These are phyloP conservation scores for Lentinula boryana DNA, from an alignment of 768 basidiomycete genomes.

Conservation along the genomic window DNA sequence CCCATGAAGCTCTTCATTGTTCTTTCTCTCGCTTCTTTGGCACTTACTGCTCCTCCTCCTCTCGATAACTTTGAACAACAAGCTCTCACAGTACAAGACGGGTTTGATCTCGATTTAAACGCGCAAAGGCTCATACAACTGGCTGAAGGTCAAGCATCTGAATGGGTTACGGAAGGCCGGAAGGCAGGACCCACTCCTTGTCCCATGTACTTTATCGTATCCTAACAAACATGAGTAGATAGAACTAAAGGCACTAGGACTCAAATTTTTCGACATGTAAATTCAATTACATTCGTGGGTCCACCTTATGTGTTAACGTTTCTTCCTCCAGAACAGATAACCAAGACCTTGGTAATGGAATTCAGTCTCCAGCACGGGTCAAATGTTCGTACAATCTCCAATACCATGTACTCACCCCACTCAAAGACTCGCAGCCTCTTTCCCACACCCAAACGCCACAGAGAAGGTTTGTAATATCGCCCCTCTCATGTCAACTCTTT, in stretches of 20 bases:
- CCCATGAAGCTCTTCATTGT: conserved; percentile 6
- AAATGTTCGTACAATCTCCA: conserved; percentile 30
- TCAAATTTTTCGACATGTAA: conserved; percentile 87
- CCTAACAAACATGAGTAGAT: conserved; percentile 41
- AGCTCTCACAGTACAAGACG: conserved; percentile 30
- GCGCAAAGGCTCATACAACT: conserved; percentile 73
- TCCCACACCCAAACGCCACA: conserved; percentile 56
- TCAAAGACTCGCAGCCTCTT: conserved; percentile 35
- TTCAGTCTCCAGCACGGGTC: conserved; percentile 26
- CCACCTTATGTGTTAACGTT: conserved; percentile 9
- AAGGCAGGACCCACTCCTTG: conserved; percentile 46
- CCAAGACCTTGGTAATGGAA: conserved; percentile 45
- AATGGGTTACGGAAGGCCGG: conserved; percentile 85
- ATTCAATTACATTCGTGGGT: conserved; percentile 12
- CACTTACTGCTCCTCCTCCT: conserved; percentile 34
- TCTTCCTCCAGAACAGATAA: conserved; percentile 61
- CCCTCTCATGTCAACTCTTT: background rate
- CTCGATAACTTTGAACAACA: conserved; percentile 29
- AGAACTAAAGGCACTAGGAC: conserved; percentile 65
- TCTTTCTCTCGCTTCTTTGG: conserved; percentile 15
- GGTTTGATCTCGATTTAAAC: conserved; percentile 68
- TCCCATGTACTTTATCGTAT: background rate
- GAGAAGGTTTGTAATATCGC: conserved; percentile 28
- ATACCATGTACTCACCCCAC: conserved; percentile 11
- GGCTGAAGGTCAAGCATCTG: conserved; percentile 52